Evolutionary conservation across 495 filamentous ascomycete species (phyloP), one percentile per base, ranked within the genome.

Genomic region (Annulohypoxylon nitens): DNA sequence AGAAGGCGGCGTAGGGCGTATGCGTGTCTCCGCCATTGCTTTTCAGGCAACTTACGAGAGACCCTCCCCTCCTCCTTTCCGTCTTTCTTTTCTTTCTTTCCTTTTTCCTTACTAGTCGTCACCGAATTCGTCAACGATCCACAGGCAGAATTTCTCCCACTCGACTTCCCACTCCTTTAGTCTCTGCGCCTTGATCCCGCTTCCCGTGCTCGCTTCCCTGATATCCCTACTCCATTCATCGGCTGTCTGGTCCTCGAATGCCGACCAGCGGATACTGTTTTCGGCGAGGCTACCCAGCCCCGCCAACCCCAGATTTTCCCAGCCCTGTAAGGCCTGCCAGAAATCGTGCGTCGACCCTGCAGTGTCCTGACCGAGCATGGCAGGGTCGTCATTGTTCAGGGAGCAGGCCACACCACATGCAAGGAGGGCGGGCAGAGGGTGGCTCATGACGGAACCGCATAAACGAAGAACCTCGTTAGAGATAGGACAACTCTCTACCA

Each of bases 131-230:
- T 87, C 81, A 7, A 97, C 91, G 62, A 98, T 83, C 95, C 94
- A 98, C 59, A 93, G 85, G 79, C 95, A 98, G 77, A 97, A 99
- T 69, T 87, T 84, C 82, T 99, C 96, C 90, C 95, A 98, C 55
- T 91, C 87, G 50, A 85, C 80, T 47, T 85, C 86, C 92, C 94
- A 98, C 75, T 95, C 86, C 78, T 86, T 88, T 82, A 98, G 77
- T 58, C 91, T 87, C 67, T 88, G 69, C 2, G 92, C 91, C 78
- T 95, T 90, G 18, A 91, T 64, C 0, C 93, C 91, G 61, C 85
- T 83, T n/a, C 94, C 96, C 70, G 91, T 79, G 20, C 90, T 88
- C 1, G 92, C 94, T 58, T 91, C 88, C 59, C 87, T 88, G 54
- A 97, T 86, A 45, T 89, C 93, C 37, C 85, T 81, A 41, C 84